Evolutionary conservation across 306 rosid species (phyloP).

Genomic region (Castanea sativa): DNA sequence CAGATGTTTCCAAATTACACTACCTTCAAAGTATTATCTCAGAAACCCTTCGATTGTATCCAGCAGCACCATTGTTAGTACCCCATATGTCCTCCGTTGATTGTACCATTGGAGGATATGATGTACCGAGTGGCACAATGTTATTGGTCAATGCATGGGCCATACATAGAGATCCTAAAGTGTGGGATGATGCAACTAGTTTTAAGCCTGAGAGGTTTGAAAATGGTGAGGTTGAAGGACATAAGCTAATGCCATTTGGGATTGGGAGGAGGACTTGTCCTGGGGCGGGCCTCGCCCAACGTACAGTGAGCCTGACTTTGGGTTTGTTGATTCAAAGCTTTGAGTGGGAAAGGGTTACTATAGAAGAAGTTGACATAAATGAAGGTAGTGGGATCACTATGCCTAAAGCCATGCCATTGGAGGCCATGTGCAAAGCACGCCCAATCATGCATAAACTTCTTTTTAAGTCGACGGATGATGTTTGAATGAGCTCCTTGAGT

Average conservation of each 20-base stretch:
- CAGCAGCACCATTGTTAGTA: neutral
- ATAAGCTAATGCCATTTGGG: constrained; percentile 29
- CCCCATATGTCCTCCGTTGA: neutral
- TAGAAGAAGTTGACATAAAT: constrained; percentile 26
- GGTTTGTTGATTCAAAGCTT: constrained; percentile 35
- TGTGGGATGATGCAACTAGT: constrained; percentile 32
- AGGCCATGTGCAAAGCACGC: constrained; percentile 35
- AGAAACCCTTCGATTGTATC: constrained; percentile 26
- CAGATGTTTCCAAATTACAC: constrained; percentile 21
- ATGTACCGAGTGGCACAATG: neutral
- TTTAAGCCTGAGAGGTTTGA: constrained; percentile 35
- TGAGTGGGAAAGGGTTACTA: constrained; percentile 35
- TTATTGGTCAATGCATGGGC: constrained; percentile 40
- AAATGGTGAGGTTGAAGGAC: neutral
- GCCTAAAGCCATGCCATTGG: constrained; percentile 34
- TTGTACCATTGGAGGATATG: neutral
- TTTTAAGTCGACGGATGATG: neutral
- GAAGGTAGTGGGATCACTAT: constrained; percentile 37
- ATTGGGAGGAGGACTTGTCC: constrained; percentile 1
- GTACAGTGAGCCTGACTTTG: neutral
- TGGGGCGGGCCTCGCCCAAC: neutral
- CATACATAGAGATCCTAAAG: constrained; percentile 31
- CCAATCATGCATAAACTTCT: constrained; percentile 1
- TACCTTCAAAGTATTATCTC: constrained; percentile 32
- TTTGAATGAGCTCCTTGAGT: neutral